Evolutionary conservation across 2,329 filamentous ascomycete species (phyloP), one percentile per base, ranked within the genome.

Genomic region (Neurospora crassa): DNA sequence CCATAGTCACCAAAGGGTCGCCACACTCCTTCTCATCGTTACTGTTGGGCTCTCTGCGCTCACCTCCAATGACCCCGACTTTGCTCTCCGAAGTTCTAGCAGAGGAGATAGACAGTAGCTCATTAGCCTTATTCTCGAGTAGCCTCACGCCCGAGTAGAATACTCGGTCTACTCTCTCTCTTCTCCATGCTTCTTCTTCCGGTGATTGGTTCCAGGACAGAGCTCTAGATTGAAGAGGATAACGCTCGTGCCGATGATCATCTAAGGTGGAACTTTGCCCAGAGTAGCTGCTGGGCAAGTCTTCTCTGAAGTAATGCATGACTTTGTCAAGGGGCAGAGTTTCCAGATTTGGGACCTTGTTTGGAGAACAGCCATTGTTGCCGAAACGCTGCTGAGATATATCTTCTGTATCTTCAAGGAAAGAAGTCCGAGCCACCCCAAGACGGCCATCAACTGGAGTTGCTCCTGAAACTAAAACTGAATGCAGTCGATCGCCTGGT

Each of bases 141-240:
- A 84, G 73, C 41, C 79, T 78, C 37, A 78, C 76, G 47, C 83
- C 83, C 0, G 78, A 76, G 68, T 85, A 83, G 78, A 84, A 86
- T 42, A 75, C 73, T 4, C 73, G 74, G 67, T 81, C 74, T 67
- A 81, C 76, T 34, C 76, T 76, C 40, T 47, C 24, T 43, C 18
- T 40, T 70, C 69, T 53, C 29, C 69, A 34, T 40, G 47, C 24
- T 63, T 72, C 34, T 76, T 73, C 67, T 69, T 18, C 74, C 70
- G 6, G 72, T 72, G 68, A 71, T 72, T 7, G 78, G 76, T 14
- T 63, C 53, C 24, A 63, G 29, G 24, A n/a, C 29, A 16, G 24
- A 63, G 14, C 53, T 63, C 69, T 74, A 34, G 72, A 69, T 70
- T 74, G 41, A 24, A 72, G 18, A 29, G 73, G 76, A 42, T 74